Evolutionary conservation across 2,329 filamentous ascomycete genomes (phyloP).

Genomic region (Verticillium zaregamsianum): DNA sequence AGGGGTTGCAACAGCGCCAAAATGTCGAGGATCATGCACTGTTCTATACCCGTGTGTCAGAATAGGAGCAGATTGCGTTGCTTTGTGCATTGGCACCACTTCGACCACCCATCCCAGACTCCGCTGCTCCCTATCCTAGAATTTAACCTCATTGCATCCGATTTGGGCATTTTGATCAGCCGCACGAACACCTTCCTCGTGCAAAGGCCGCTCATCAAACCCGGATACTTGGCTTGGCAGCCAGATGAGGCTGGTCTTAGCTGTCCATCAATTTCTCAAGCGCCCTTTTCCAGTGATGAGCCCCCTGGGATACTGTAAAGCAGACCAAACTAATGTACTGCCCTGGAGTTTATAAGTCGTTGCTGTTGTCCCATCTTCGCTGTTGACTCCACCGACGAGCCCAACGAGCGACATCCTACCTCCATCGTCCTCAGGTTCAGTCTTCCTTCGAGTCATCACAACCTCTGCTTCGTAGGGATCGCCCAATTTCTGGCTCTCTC

Average conservation of each 20-base stretch:
- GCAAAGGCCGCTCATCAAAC: neutral
- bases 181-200: neutral
- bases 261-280: too few species aligned
- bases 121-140: neutral
- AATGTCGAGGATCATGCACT: neutral
- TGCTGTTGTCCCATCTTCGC: too few species aligned
- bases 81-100: neutral
- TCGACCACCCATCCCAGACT: neutral
- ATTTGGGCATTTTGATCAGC: neutral
- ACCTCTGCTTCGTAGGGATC: neutral
- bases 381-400: too few species aligned
- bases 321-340: too few species aligned
- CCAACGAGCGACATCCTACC: too few species aligned
- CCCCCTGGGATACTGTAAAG: too few species aligned
- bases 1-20: neutral
- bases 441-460: neutral
- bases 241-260: neutral
- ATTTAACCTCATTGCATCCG: neutral
- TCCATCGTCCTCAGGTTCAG: too few species aligned
- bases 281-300: too few species aligned
- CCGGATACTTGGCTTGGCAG: neutral
- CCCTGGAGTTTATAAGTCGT: too few species aligned
- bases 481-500: neutral
- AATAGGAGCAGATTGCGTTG: neutral
- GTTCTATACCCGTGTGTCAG: too few species aligned